Percentiles rank a stretch among this genome's conserved stretches.
phyloP scores from a whole-genome alignment of 495 filamentous ascomycete genomes.

The Xylaria bambusicola region DNA sequence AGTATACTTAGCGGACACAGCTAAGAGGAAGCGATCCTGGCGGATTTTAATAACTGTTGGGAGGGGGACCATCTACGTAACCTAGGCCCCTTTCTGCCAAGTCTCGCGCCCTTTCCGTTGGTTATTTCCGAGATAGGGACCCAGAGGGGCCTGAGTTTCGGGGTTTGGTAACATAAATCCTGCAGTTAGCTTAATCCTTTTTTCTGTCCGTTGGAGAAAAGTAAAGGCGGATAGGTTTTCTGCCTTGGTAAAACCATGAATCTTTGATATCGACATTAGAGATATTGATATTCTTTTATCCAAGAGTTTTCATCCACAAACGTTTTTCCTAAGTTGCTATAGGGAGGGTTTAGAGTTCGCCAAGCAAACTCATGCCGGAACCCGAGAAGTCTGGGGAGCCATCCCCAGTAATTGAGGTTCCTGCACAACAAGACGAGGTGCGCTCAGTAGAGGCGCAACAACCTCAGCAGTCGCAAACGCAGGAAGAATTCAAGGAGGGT shows the following conservation, averaged over 20 bases:
- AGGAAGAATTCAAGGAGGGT: constrained; percentile 44
- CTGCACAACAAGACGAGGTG: background rate
- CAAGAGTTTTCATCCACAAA: background rate
- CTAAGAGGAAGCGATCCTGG: too few relatives aligned
- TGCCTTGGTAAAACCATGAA: too few relatives aligned
- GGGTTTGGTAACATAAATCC: background rate
- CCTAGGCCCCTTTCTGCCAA: background rate
- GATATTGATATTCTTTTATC: too few relatives aligned
- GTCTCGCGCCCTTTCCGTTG: background rate
- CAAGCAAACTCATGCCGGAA: constrained; percentile 8
- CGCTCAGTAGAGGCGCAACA: background rate
- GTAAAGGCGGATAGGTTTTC: too few relatives aligned
- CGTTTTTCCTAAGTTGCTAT: background rate
- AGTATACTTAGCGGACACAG: too few relatives aligned
- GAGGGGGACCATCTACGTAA: background rate
- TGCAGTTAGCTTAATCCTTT: too few relatives aligned
- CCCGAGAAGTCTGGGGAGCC: constrained; percentile 2
- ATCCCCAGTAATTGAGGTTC: background rate
- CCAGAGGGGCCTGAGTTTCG: too few relatives aligned
- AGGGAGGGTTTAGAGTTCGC: background rate
- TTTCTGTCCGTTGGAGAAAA: too few relatives aligned
- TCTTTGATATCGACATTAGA: too few relatives aligned
- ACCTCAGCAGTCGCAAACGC: background rate
- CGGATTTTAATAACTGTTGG: background rate
- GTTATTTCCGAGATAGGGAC: background rate